Evolutionary conservation across 78 protist species (phyloP), one percentile per base, ranked within the genome.

Genomic region (Dictyostelium intermedium): DNA sequence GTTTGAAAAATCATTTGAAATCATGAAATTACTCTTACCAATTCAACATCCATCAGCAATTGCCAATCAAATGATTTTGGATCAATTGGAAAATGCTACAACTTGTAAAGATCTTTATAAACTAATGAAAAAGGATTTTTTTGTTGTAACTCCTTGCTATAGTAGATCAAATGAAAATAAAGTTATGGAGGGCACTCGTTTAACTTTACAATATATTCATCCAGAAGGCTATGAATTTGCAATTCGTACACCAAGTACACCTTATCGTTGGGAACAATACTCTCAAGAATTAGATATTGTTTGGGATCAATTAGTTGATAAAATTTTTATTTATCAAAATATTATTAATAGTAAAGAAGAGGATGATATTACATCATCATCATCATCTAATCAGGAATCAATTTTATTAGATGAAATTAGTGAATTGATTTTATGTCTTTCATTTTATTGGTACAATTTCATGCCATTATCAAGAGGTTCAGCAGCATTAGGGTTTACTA

Each of bases 381-480:
- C 61, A 69, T 10, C 35, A 25, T n/a, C 61, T 5, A 50, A 50
- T 50, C 82, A 37, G 45, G 53, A 7, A n/a, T 69, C 80, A 13
- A 27, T n/a, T 20, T 41, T 78, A 27, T 35, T 78, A 9, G 66
- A 66, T 50, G 39, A 34, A 23, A 37, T 84, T n/a, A 92, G 91
- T 66, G 94, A 95, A n/a, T 23, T 37, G 6, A 91, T 85, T 35
- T 72, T 96, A n/a, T 30, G 30, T 8, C 39, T 92, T 6, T 37
- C 91, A 7, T 97, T 91, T 66, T 97, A 97, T 72, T 97, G 98
- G 98, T 97, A 92, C 53, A 95, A 97, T 73, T 97, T 97, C 70
- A 97, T 97, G 98, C 98, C 98, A 35, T 79, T 97, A 66, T 47
- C 96, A 34, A 84, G 98, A 56, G 98, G 98, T 20, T 74, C 92